These are phyloP conservation scores for Salix udensis DNA, from an alignment of 345 rosid species.

Conservation along the genomic window DNA sequence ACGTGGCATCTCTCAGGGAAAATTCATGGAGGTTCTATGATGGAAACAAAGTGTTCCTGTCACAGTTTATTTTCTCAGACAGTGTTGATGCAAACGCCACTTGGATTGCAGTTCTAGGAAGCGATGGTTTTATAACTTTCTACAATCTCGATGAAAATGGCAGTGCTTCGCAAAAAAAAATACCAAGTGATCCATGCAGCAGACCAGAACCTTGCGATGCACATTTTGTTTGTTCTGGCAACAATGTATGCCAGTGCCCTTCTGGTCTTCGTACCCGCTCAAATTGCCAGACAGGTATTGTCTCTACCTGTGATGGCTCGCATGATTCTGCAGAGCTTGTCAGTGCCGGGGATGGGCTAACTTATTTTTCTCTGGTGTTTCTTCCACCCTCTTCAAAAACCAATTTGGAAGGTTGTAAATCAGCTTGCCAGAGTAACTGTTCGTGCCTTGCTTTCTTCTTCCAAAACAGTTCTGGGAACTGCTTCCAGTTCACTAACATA, in stretches of 20 bases:
- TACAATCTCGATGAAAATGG: conserved; percentile 33
- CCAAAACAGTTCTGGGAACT: conserved; percentile 57
- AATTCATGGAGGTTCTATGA: conserved; percentile 87
- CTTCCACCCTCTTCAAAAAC: conserved; percentile 50
- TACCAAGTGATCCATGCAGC: conserved; percentile 60
- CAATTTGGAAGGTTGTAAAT: conserved; percentile 58
- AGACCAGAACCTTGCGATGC: conserved; percentile 69
- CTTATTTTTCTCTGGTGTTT: conserved; percentile 62
- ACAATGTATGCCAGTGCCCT: conserved; percentile 59
- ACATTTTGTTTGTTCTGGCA: conserved; percentile 51
- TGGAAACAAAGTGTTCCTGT: conserved; percentile 38
- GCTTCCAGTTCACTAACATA: conserved; percentile 65
- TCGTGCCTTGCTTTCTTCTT: conserved; percentile 74
- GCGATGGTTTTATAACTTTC: conserved; percentile 63
- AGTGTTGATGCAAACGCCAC: conserved; percentile 42
- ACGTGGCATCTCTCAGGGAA: conserved; percentile 40
- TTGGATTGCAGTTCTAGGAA: conserved; percentile 72
- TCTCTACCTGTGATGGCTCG: conserved; percentile 48
- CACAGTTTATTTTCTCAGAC: conserved; percentile 49
- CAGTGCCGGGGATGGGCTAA: conserved; percentile 44
- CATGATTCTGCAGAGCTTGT: conserved; percentile 44
- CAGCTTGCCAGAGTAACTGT: conserved; percentile 61
- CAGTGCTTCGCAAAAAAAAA: conserved; percentile 38
- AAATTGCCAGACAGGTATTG: conserved; percentile 51
- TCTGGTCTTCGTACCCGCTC: conserved; percentile 32